Evolutionary conservation across 306 rosid genomes (phyloP).

Genomic region (Ziziphus jujuba): DNA sequence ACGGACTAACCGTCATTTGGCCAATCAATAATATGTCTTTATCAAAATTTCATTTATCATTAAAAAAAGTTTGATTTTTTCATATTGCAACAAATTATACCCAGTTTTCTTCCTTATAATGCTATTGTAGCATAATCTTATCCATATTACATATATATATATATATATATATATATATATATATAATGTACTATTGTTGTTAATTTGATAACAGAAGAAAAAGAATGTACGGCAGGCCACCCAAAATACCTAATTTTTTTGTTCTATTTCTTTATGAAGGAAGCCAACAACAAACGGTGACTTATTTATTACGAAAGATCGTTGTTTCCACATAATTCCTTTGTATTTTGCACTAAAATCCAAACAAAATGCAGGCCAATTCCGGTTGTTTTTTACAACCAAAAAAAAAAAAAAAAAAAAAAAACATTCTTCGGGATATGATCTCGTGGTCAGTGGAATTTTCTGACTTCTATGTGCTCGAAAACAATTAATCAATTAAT

Average conservation of each 20-base stretch:
- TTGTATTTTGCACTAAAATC: background rate
- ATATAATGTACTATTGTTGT: background rate
- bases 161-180: no score
- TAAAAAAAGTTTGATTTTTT: no score
- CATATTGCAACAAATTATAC: no score
- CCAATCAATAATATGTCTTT: no score
- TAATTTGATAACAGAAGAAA: background rate
- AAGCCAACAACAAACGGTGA: background rate
- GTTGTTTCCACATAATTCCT: background rate
- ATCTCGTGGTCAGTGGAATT: background rate
- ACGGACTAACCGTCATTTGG: no score
- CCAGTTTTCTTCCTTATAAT: no score
- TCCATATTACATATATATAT: no score
- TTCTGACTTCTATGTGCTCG: background rate
- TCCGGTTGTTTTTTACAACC: no score
- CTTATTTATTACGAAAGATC: background rate
- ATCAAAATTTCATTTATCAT: no score
- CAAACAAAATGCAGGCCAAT: slow-evolving; percentile 41
- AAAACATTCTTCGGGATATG: background rate
- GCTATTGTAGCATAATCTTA: no score
- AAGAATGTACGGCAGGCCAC: slow-evolving; percentile 2
- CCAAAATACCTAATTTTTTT: slow-evolving; percentile 12
- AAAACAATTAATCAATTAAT: background rate
- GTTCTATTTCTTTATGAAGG: background rate
- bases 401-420: no score